Evolutionary conservation across 768 basidiomycete genomes (phyloP), one percentile per base, ranked within the genome.

Genomic region (Pulveroboletus sp.): DNA sequence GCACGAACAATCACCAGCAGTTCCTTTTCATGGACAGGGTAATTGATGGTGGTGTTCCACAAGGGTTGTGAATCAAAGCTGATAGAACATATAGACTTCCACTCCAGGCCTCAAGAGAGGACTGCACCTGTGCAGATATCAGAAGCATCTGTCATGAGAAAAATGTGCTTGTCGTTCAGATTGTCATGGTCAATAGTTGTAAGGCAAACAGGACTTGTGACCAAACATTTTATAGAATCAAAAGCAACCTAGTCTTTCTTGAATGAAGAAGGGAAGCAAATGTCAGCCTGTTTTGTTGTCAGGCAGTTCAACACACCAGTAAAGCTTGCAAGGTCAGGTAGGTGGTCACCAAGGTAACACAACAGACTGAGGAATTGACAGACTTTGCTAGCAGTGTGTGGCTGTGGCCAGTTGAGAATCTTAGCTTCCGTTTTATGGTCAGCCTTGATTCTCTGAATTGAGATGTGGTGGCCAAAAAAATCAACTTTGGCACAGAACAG

Each of bases 1-100:
- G 27, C 26, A 11, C 30, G 19, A 8, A 46, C 29, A 17, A 44
- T 44, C 4, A 20, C 32, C 67, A 34, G 69, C 58, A 24, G 67
- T 29, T 60, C 69, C 0, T 73, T 68, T 12, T 65, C 60, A 5
- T 71, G 67, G 0, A 63, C 55, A 0, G 64, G 68, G 20, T 72
- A 72, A 44, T 69, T 67, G 3, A 62, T 47, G 11, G 31, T 17
- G 11, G 35, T 17, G 6, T 16, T 17, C n/a, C 11, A 17, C n/a
- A 36, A 11, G 6, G 17, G 35, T 3, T 6, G 19, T 5, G 17
- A 36, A 17, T 36, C 17, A 11, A 36, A 36, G 35, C n/a, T 17
- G 5, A 36, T 13, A 17, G 35, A 23, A 5, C 35, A 17, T 5
- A 17, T 17, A 6, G 35, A 17, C 16, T 36, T 17, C 35, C 35